Evolutionary conservation across 129 eudicot species (phyloP).

Genomic region (Flaveria linearis): DNA sequence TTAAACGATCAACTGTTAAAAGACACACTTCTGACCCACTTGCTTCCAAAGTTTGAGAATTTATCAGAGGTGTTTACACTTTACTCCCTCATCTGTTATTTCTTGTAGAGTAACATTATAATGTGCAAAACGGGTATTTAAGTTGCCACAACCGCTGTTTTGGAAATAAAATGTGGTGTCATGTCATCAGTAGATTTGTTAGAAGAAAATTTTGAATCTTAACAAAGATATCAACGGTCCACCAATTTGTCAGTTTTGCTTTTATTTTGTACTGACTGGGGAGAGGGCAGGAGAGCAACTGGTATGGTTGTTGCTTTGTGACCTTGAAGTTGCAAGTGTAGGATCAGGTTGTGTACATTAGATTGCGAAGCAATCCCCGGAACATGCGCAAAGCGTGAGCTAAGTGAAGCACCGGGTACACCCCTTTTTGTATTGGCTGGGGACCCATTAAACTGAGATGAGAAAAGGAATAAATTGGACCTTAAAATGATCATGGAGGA

Average conservation of each 20-base stretch:
- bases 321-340: too few species aligned
- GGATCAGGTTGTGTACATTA: too few species aligned
- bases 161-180: background rate
- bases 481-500: too few species aligned
- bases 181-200: background rate
- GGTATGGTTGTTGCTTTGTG: too few species aligned
- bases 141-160: background rate
- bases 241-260: background rate
- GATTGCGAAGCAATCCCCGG: too few species aligned
- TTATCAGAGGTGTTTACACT: constrained; percentile 58
- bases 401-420: too few species aligned
- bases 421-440: too few species aligned
- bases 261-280: background rate
- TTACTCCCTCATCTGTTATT: background rate
- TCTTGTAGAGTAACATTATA: background rate
- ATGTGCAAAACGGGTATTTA: background rate
- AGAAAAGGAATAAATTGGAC: background rate
- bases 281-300: background rate
- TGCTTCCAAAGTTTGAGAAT: constrained; percentile 37
- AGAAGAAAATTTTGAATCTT: constrained; percentile 1
- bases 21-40: constrained; percentile 50
- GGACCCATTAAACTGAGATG: background rate
- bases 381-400: too few species aligned
- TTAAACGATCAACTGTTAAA: constrained; percentile 43
- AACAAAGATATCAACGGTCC: background rate